Conservation (phyloP, 306 rosid genomes). For the Malus orientalis region DNA sequence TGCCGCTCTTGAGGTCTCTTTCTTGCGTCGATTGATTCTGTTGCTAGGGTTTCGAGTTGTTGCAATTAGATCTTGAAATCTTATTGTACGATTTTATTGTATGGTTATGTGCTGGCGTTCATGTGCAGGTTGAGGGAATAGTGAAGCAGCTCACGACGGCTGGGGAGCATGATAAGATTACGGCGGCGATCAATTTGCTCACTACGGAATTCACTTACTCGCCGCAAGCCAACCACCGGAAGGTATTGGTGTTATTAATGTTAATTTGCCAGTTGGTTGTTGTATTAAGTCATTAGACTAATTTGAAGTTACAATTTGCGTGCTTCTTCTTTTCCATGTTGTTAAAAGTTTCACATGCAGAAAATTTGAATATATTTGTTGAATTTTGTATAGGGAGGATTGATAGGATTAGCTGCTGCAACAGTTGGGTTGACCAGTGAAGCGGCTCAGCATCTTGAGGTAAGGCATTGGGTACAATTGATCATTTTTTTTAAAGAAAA, state of each 20-base stretch:
- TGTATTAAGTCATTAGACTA: background rate
- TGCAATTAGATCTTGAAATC: slow-evolving; percentile 11
- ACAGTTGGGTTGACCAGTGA: slow-evolving; percentile 91
- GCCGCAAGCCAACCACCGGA: slow-evolving; percentile 85
- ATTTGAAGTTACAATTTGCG: slow-evolving; percentile 10
- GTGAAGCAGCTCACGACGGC: slow-evolving; percentile 70
- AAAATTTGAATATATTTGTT: background rate
- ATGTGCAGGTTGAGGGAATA: slow-evolving; percentile 78
- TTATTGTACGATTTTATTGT: background rate
- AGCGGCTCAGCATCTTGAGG: slow-evolving; percentile 98
- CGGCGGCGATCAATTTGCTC: slow-evolving; percentile 73
- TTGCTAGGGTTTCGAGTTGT: slow-evolving; percentile 32
- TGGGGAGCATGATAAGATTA: slow-evolving; percentile 82
- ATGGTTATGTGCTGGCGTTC: background rate
- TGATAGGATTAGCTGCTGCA: slow-evolving; percentile 98
- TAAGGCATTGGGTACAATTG: slow-evolving; percentile 23
- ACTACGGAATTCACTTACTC: slow-evolving; percentile 63
- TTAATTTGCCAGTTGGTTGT: background rate
- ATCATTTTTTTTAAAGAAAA: background rate
- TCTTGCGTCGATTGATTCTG: slow-evolving; percentile 18
- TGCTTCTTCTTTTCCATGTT: slow-evolving; percentile 3
- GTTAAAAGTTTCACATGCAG: background rate
- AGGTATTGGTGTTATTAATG: slow-evolving; percentile 38
- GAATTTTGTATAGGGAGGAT: slow-evolving; percentile 62
- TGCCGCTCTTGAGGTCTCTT: slow-evolving; percentile 92